Conservation (phyloP, 148 eudicot genomes). For the Pharnaceum exiguum region DNA sequence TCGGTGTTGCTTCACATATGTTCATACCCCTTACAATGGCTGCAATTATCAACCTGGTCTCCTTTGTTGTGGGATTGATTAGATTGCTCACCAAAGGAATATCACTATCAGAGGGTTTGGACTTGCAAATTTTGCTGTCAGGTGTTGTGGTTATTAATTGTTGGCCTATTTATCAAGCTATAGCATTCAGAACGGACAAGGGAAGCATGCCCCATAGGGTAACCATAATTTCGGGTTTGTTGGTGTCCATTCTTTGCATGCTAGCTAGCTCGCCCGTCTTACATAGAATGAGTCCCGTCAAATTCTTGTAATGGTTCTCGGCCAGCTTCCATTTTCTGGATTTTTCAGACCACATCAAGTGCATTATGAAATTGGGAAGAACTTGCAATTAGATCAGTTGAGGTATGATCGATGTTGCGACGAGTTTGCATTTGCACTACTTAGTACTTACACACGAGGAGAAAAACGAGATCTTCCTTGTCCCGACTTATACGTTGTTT, state of each 20-base stretch:
- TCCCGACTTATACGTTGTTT: too few relatives aligned
- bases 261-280: background rate
- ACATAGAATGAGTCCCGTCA: too few relatives aligned
- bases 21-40: conserved; percentile 48
- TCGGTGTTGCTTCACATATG: conserved; percentile 51
- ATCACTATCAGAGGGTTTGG: conserved; percentile 9
- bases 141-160: conserved; percentile 57
- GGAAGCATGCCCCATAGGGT: conserved; percentile 63
- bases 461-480: too few relatives aligned
- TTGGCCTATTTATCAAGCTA: conserved; percentile 63
- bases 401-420: too few relatives aligned
- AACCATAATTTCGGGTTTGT: conserved; percentile 29
- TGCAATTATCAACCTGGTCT: conserved; percentile 37
- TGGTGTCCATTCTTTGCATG: conserved; percentile 29
- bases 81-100: conserved; percentile 9
- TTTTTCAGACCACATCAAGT: too few relatives aligned
- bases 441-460: too few relatives aligned
- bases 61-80: conserved; percentile 28
- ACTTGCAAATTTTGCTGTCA: conserved; percentile 44
- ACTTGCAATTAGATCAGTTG: too few relatives aligned
- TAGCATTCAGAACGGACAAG: conserved; percentile 49
- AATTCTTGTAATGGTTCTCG: too few relatives aligned
- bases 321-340: too few relatives aligned
- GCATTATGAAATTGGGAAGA: too few relatives aligned
- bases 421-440: too few relatives aligned